phyloP scores from a whole-genome alignment of 805 yeast genomes.

The Clavispora asparagi region DNA sequence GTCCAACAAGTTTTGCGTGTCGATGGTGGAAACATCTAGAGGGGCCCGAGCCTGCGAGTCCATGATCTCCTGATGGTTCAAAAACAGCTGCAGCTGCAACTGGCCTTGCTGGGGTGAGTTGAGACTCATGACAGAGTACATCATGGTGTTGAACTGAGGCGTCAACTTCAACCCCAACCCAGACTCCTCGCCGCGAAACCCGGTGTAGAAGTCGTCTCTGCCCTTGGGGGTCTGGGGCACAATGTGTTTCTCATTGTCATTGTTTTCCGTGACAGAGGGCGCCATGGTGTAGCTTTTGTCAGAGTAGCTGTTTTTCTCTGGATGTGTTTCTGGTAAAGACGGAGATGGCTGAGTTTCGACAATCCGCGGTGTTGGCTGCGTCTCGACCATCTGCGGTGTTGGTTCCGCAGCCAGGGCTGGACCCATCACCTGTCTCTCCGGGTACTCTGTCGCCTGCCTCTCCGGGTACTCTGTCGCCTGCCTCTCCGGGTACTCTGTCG shows the following conservation, averaged over 20 bases:
- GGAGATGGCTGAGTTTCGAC: too few relatives aligned
- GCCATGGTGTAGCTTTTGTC: not conserved
- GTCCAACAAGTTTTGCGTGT: not conserved
- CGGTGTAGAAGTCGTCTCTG: constrained; percentile 20
- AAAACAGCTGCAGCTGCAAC: not conserved
- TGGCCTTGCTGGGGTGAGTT: constrained; percentile 23
- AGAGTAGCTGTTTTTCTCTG: too few relatives aligned
- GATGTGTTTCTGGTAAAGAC: too few relatives aligned
- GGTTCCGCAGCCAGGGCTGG: too few relatives aligned
- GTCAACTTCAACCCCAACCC: constrained; percentile 28
- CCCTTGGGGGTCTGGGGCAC: constrained; percentile 33
- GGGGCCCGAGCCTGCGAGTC: not conserved
- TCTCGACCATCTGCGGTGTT: too few relatives aligned
- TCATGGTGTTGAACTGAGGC: constrained; percentile 37
- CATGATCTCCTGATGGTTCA: not conserved
- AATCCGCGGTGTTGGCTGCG: too few relatives aligned
- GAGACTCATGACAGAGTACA: constrained; percentile 31
- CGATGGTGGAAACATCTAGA: not conserved
- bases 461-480: too few relatives aligned
- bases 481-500: too few relatives aligned
- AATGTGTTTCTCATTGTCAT: constrained; percentile 1
- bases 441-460: too few relatives aligned
- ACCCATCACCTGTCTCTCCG: too few relatives aligned
- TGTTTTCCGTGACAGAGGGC: not conserved
- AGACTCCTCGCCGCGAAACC: not conserved